Evolutionary conservation across 2,329 filamentous ascomycete species (phyloP).

Genomic region (Dactylonectria macrodidyma): DNA sequence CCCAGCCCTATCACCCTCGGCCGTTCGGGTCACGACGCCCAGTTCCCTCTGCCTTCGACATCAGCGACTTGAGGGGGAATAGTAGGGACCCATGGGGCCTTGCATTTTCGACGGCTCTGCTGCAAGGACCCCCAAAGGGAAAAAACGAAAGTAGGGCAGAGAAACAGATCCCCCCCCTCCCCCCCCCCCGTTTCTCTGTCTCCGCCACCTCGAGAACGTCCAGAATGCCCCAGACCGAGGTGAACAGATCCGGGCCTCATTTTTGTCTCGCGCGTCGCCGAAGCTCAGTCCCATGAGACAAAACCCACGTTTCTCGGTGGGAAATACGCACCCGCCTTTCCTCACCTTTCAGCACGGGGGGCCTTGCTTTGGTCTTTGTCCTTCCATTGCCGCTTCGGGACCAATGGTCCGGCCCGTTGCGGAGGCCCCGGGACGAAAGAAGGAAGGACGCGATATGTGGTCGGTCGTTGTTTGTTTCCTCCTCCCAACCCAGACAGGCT

Average conservation of each 20-base stretch:
- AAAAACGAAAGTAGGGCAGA: not conserved
- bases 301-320: slow-evolving; percentile 18
- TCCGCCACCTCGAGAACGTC: not conserved
- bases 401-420: slow-evolving; percentile 23
- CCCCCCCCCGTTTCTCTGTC: too few relatives aligned
- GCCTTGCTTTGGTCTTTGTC: not conserved
- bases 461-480: slow-evolving; percentile 15
- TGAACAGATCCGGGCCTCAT: slow-evolving; percentile 3
- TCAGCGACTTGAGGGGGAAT: too few relatives aligned
- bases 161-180: not conserved
- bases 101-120: not conserved
- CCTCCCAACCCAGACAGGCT: not conserved
- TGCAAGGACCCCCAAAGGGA: not conserved
- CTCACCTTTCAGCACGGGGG: not conserved
- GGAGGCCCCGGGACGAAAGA: slow-evolving; percentile 23
- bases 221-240: not conserved
- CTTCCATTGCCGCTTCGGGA: slow-evolving; percentile 22
- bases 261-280: slow-evolving; percentile 15
- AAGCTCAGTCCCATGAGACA: slow-evolving; percentile 1
- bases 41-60: not conserved
- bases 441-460: slow-evolving; percentile 7
- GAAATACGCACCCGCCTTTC: slow-evolving; percentile 1
- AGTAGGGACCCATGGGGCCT: too few relatives aligned
- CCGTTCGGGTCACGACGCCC: slow-evolving; percentile 11
- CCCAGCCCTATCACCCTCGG: slow-evolving; percentile 35